Percentiles rank a stretch among this genome's conserved stretches.
Evolutionary conservation across 495 filamentous ascomycete genomes (phyloP).

Genomic region (Hyaloscypha variabilis): DNA sequence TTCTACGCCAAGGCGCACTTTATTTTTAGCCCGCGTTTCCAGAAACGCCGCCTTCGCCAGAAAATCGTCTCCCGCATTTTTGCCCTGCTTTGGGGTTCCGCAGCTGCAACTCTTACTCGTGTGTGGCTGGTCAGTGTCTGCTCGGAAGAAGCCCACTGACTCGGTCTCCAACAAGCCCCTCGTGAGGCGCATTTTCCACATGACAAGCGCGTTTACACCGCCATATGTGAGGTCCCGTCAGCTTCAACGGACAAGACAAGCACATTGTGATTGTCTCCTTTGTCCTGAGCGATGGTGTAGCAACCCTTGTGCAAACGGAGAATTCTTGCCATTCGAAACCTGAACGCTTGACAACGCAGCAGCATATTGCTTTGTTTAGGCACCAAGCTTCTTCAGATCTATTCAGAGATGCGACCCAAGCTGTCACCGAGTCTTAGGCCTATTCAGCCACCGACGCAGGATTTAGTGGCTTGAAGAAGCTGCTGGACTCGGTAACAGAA

Average conservation of each 20-base stretch:
- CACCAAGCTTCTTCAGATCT: slow-evolving; percentile 23
- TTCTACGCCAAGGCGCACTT: slow-evolving; percentile 15
- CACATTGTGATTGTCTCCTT: slow-evolving; percentile 16
- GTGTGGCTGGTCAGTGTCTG: slow-evolving; percentile 13
- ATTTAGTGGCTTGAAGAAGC: slow-evolving; percentile 23
- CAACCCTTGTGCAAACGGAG: slow-evolving; percentile 29
- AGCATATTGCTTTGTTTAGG: slow-evolving; percentile 31
- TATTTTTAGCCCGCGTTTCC: slow-evolving; percentile 25
- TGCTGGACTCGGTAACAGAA: slow-evolving; percentile 14
- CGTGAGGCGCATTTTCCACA: slow-evolving; percentile 18
- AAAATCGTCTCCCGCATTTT: slow-evolving; percentile 9
- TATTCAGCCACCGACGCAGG: slow-evolving; percentile 17
- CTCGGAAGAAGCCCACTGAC: slow-evolving; percentile 12
- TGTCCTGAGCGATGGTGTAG: slow-evolving; percentile 12
- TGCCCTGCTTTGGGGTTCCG: slow-evolving; percentile 1
- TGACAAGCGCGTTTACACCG: slow-evolving; percentile 31
- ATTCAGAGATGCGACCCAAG: slow-evolving; percentile 8
- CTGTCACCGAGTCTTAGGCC: slow-evolving; percentile 7
- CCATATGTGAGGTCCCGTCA: slow-evolving; percentile 27
- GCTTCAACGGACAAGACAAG: slow-evolving; percentile 17
- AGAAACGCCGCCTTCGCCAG: slow-evolving; percentile 24
- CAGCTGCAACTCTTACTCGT: slow-evolving; percentile 16
- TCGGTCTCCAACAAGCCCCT: background rate
- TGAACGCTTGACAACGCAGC: slow-evolving; percentile 28
- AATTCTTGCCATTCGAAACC: slow-evolving; percentile 7